A percentile compares a stretch with the other conserved stretches of the same genome.
Conservation (phyloP, 108 stramenopile species). For the Phaeodactylum tricornutum region DNA sequence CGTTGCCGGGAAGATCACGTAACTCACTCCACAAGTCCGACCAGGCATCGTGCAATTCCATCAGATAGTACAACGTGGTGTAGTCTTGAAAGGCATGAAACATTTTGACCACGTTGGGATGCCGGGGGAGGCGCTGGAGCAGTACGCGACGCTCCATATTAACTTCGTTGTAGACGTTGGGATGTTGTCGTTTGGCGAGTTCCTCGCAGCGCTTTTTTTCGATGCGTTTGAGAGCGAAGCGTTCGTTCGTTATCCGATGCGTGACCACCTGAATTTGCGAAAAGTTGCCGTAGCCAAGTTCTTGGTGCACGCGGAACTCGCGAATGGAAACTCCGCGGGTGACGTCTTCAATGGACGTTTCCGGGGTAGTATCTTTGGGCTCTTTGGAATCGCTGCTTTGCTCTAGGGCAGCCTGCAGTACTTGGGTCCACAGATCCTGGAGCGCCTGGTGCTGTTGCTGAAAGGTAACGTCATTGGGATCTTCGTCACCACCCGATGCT, state of each 20-base stretch:
- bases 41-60: slow-evolving; percentile 77
- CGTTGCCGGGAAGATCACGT: slow-evolving; percentile 8
- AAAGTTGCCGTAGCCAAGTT: slow-evolving; percentile 85
- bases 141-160: slow-evolving; percentile 91
- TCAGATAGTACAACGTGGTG: slow-evolving; percentile 83
- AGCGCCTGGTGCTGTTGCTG: slow-evolving; percentile 14
- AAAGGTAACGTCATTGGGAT: too few relatives aligned
- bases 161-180: slow-evolving; percentile 93
- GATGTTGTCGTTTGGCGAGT: slow-evolving; percentile 85
- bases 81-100: slow-evolving; percentile 71
- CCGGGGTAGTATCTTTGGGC: slow-evolving; percentile 7
- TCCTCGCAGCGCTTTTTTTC: slow-evolving; percentile 86
- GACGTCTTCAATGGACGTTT: slow-evolving; percentile 48
- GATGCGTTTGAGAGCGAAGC: slow-evolving; percentile 94
- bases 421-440: slow-evolving; percentile 8
- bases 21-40: slow-evolving; percentile 87
- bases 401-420: slow-evolving; percentile 9
- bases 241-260: slow-evolving; percentile 74
- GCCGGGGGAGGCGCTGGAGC: slow-evolving; percentile 44
- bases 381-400: background rate
- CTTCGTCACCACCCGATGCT: too few relatives aligned
- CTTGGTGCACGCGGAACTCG: slow-evolving; percentile 55
- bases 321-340: slow-evolving; percentile 52
- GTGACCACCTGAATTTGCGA: slow-evolving; percentile 60
- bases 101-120: slow-evolving; percentile 56